Evolutionary conservation across 2,329 filamentous ascomycete species (phyloP).

Genomic region (Diaporthe ampelina): DNA sequence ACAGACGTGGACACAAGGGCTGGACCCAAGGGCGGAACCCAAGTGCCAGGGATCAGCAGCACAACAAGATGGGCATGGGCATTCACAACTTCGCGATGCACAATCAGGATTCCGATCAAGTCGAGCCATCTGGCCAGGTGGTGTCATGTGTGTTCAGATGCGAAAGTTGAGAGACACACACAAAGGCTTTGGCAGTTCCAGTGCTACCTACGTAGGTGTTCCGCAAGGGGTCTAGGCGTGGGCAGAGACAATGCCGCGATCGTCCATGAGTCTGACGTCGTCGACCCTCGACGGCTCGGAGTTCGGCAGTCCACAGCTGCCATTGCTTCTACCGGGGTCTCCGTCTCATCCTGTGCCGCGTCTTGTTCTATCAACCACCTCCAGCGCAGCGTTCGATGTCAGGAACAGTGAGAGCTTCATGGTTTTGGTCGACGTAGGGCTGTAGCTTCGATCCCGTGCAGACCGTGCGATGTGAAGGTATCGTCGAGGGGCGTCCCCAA

Average conservation of each 20-base stretch:
- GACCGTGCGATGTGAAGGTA: too few species aligned
- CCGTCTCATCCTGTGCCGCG: not conserved
- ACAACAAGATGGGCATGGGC: not conserved
- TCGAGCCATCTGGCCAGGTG: not conserved
- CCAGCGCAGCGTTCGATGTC: too few species aligned
- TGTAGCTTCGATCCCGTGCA: too few species aligned
- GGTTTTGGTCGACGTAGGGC: too few species aligned
- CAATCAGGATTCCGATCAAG: slow-evolving; percentile 14
- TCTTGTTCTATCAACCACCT: not conserved
- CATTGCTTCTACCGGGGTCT: not conserved
- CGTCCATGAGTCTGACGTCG: slow-evolving; percentile 22
- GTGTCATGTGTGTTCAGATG: slow-evolving; percentile 16
- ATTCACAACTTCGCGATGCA: slow-evolving; percentile 11
- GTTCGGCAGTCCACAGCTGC: slow-evolving; percentile 17
- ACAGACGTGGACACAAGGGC: not conserved
- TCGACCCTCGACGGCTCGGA: slow-evolving; percentile 23
- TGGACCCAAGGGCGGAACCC: not conserved
- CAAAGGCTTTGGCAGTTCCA: not conserved
- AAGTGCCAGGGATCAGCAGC: slow-evolving; percentile 3
- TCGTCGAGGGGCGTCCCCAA: too few species aligned
- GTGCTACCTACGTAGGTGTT: not conserved
- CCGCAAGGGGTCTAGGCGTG: not conserved
- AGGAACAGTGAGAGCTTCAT: too few species aligned
- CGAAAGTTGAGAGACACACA: not conserved
- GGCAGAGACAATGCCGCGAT: not conserved